Percentiles rank a stretch among this genome's conserved stretches.
These are phyloP conservation scores for Clitoria ternatea DNA, from an alignment of 306 rosid genomes.

Conservation along the genomic window DNA sequence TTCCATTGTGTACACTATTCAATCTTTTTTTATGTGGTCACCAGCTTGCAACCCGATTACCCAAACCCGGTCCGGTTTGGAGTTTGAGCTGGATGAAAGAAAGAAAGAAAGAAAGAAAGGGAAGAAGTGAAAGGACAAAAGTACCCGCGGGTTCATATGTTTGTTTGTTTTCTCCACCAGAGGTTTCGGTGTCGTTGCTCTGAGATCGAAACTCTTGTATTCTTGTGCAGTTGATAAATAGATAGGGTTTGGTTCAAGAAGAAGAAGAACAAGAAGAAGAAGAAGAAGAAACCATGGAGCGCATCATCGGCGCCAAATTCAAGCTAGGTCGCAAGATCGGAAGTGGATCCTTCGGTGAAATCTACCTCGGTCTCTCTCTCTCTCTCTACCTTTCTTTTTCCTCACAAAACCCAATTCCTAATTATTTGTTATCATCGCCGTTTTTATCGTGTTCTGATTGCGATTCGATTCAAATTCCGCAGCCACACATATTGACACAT, in stretches of 20 bases:
- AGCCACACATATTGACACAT: constrained; percentile 87
- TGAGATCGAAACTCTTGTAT: background rate
- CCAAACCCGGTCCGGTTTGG: background rate
- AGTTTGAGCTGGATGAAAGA: background rate
- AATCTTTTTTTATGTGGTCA: too few relatives aligned
- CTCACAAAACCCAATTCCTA: background rate
- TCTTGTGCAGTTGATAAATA: background rate
- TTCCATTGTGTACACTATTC: too few relatives aligned
- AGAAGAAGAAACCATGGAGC: constrained; percentile 18
- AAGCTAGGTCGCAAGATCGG: constrained; percentile 99
- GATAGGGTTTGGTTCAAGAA: background rate
- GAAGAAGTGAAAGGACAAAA: background rate
- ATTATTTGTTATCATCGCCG: background rate
- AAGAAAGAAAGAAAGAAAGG: too few relatives aligned
- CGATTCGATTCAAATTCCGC: constrained; percentile 23
- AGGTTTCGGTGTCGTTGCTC: background rate
- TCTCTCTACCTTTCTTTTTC: background rate
- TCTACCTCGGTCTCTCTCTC: constrained; percentile 61
- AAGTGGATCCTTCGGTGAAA: constrained; percentile 98
- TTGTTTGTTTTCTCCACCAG: background rate
- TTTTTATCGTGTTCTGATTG: background rate
- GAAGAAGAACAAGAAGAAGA: too few relatives aligned
- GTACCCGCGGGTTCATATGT: background rate
- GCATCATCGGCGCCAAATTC: constrained; percentile 71
- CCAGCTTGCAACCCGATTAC: too few relatives aligned